Evolutionary conservation across 352 stramenopile genomes (phyloP), one percentile per base, ranked within the genome.

Genomic region (Pythium insidiosum): DNA sequence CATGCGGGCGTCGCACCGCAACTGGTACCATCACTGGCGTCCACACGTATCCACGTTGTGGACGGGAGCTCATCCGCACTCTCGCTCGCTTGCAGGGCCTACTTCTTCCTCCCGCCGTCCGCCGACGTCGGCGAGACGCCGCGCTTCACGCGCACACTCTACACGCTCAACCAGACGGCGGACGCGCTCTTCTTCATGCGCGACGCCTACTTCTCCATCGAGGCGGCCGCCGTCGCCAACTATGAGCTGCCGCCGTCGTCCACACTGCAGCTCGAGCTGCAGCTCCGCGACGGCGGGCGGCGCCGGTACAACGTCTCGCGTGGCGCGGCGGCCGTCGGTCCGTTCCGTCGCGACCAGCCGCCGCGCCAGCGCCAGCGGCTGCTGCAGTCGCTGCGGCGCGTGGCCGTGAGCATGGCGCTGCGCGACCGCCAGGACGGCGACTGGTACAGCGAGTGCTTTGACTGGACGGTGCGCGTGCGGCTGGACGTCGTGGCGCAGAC

Each of bases 391-490:
- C 25, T 91, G 1, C 46, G 46, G 0, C 22, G 18, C 10, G 50
- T 89, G 16, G 56, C 47, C 23, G 73, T 91, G 34, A 56, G 59
- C 11, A 76, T 94, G 25, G 53, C 57, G 4, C 47, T 94, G 22
- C 70, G 73, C 23, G 81, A 94, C 31, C 66, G 56, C 9, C 78
- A 94, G 53, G 79, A 80, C 44, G 80, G 80, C 12, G 53, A 69
- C 36, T 85, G 77, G 30, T 94, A 94, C 55, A 55, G 73, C 34
- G 81, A 94, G 35, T 94, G 81, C 47, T 94, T 91, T 51, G 76
- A 86, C 44, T 94, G 81, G 81, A 54, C 66, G 25, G 59, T 94
- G 15, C 69, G 73, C 47, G 48, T 88, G 31, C 53, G 50, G 4
- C 63, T 91, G 20, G 39, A 63, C 24, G 66, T 70, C 25, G 50